Base-by-base conservation (phyloP, 805 yeast species). In the Cyberlindnera sargentensis region DNA sequence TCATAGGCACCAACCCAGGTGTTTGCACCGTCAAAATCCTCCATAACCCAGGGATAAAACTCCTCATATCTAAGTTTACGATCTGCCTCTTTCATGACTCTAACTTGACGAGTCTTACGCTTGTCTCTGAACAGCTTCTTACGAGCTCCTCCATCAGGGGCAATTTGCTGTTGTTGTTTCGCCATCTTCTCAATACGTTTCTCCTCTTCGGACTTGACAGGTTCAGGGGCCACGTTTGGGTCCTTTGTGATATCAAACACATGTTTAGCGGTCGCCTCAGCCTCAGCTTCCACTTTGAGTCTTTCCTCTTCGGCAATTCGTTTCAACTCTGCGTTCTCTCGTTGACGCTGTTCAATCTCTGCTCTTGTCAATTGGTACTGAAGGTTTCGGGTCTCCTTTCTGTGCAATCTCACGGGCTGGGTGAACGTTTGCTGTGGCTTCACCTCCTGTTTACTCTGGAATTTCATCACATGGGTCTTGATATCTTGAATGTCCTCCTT, bases 11-110 rank as follows among this genome's bases (percentile, higher is more conserved):
- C 96, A 20, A 90, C 97, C 84, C 87, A 93, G 0, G 95, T 91
- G 60, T 93, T 91, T 47, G 78, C 75, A 37, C 95, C 96, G 57
- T 89, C 96, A 62, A 85, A 91, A 65, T 93, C 99, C 66, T 93
- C 99, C 72, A 93, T 69, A 15, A 93, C 95, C 99, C 99, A 93
- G 0, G 99, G 99, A 56, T 86, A 91, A 62, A 83, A 87, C 65
- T 93, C 99, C 66, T 93, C 99, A 60, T 91, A 93, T 59, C 98
- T 73, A 49, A 93, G 69, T 58, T 80, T 83, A 49, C 91, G 75
- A 47, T 87, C 90, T 7, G 77, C 77, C 54, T 90, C 98, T 57
- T 88, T 88, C 60, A 87, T 78, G 27, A 82, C 76, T 52, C 76
- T 80, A 20, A 88, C 78, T 62, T 90, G 96, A 55, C 90, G 76